Evolutionary conservation across 1,139 yeast species (phyloP), one percentile per base, ranked within the genome.

Genomic region (Hansenula anomala): DNA sequence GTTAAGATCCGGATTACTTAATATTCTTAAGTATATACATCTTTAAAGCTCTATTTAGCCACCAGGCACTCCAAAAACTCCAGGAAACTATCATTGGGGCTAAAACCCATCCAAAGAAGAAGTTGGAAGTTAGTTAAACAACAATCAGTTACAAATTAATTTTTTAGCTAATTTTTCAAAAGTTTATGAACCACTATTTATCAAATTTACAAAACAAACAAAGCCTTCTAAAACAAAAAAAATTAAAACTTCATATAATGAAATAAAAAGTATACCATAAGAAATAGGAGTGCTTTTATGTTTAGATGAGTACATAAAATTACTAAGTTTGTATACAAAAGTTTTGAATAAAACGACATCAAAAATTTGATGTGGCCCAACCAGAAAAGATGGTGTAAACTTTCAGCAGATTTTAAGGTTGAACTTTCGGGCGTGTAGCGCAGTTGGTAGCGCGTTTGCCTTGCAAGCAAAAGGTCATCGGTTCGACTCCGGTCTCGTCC

Each of bases 361-460:
- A 20, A 7, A 20, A 20, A 20, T 20, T 20, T 6, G 23, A 7
- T 20, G 23, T 6, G 23, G 23, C 23, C 6, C 23, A 9, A 20
- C 6, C 6, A 7, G 9, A 6, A 20, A 20, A 20, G 9, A n/a
- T 25, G n/a, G 12, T 9, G 9, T 28, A 20, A n/a, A n/a, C n/a
- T 12, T 16, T 10, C 16, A 9, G 9, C 15, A 28, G 10, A 16
- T 28, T 16, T 9, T 17, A 10, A 14, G 8, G 16, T 20, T 20
- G 4, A 14, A 28, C 6, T 13, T 24, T 4, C 8, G 34, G 34
- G 34, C 34, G 28, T 17, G 22, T 32, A 16, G 34, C 34, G 34
- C 34, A 32, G 34, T 32, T 32, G 34, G 34, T 32, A 32, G 34
- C 34, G 34, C 34, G 34, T 17, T 15, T 24, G 34, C 34, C 34